Evolutionary conservation across 164 flowering plant species (phyloP).

Genomic region (Magnolia kwangsiensis): DNA sequence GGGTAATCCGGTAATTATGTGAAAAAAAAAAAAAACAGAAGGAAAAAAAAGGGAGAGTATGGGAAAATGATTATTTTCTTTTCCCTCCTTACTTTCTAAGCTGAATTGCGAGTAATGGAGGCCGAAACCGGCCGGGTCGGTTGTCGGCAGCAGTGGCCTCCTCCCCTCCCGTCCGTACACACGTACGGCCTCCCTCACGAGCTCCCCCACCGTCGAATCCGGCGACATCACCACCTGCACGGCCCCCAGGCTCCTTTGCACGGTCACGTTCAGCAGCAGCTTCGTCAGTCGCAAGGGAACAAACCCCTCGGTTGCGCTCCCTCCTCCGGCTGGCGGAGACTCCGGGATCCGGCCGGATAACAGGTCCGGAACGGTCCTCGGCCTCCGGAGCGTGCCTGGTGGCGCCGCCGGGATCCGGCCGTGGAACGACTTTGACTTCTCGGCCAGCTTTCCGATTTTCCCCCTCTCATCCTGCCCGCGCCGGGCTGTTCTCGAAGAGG

Average conservation of each 20-base stretch:
- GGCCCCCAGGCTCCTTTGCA: constrained; percentile 71
- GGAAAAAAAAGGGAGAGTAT: neutral
- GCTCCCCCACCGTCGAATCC: constrained; percentile 66
- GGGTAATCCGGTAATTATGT: neutral
- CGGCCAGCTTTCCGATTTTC: constrained; percentile 37
- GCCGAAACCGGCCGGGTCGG: constrained; percentile 45
- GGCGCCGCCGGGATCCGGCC: constrained; percentile 24
- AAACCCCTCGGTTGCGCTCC: constrained; percentile 2
- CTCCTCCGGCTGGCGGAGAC: neutral
- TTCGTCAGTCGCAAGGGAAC: constrained; percentile 47
- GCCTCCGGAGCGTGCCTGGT: constrained; percentile 39
- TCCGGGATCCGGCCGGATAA: constrained; percentile 10
- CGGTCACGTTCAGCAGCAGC: constrained; percentile 72
- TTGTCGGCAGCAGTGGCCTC: constrained; percentile 51
- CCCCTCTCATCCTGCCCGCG: constrained; percentile 34
- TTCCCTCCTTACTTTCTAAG: constrained; percentile 65
- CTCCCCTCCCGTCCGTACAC: constrained; percentile 73
- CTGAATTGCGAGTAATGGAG: constrained; percentile 95
- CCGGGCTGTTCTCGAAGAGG: constrained; percentile 18
- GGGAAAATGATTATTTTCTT: neutral
- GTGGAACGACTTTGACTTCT: constrained; percentile 67
- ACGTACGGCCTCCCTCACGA: constrained; percentile 47
- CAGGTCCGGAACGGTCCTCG: constrained; percentile 67
- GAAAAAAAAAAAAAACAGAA: too few relatives aligned
- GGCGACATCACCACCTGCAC: constrained; percentile 66